Base-by-base conservation (phyloP, 1,284 basidiomycete genomes). In the Bothia castanella region DNA sequence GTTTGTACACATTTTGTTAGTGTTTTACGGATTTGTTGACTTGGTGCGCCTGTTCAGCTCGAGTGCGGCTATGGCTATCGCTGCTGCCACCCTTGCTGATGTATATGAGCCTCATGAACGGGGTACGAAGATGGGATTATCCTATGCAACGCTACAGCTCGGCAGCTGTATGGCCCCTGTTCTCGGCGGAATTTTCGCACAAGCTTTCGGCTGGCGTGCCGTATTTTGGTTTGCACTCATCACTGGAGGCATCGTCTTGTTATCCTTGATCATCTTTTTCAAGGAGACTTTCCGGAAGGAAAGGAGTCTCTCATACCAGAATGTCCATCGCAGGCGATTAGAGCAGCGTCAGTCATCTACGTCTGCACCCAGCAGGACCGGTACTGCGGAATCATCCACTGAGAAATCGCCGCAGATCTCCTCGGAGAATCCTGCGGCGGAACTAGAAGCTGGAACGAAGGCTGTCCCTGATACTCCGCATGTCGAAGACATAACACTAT, bases 231-330 rank as follows among this genome's bases (percentile, higher is more conserved):
- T 92, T 64, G 73, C 90, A 32, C 72, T 82, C 5, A 83, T 84
- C 38, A 74, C 83, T 45, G 80, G 79, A 6, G 80, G 78, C 6
- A 47, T 76, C 20, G 80, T 78, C 53, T 73, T 80, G 47, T 25
- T 82, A 36, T 69, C 74, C 17, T 88, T 92, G 69, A 51, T 82
- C 27, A 61, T 85, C 44, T 79, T 83, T 55, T 86, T 92, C 73
- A 82, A 82, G 51, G 92, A 95, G 61, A 92, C 88, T 0, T 95
- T 89, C 71, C 78, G 92, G 16, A 76, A 77, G 54, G 89, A 94
- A 64, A 81, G 92, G 35, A 91, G 88, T 54, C 66, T 86, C 20
- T 77, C 80, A 4, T 94, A 92, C 61, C 89, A 91, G 61, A 74
- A 72, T 34, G 78, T 82, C 16, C 65, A 85, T 36, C 73, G 64